Conservation (phyloP, 306 rosid species). For the Fragaria ananassa region DNA sequence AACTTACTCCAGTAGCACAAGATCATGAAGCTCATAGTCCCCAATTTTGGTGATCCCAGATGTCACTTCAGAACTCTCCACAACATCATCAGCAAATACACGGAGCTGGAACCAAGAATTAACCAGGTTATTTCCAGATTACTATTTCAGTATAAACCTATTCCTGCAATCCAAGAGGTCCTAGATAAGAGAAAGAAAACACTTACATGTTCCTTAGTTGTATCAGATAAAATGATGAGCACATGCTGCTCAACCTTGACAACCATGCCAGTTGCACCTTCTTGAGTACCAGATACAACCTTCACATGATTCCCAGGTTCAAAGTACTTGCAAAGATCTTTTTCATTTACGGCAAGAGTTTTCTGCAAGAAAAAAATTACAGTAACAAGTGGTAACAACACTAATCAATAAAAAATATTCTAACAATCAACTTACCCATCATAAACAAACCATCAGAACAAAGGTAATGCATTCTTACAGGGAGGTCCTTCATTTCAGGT, state of each 20-base stretch:
- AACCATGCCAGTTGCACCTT: slow-evolving; percentile 99
- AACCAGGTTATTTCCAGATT: slow-evolving; percentile 21
- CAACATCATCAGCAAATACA: slow-evolving; percentile 98
- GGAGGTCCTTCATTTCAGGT: slow-evolving; percentile 86
- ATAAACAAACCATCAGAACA: slow-evolving; percentile 9
- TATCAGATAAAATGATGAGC: slow-evolving; percentile 87
- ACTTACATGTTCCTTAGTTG: slow-evolving; percentile 96
- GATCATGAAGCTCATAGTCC: slow-evolving; percentile 95
- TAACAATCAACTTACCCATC: neutral
- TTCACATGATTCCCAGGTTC: slow-evolving; percentile 98
- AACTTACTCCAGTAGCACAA: slow-evolving; percentile 86
- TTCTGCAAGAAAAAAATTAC: slow-evolving; percentile 39
- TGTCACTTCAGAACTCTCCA: slow-evolving; percentile 97
- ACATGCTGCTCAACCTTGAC: slow-evolving; percentile 96
- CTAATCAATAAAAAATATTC: neutral
- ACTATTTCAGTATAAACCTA: slow-evolving; percentile 12
- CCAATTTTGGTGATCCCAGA: slow-evolving; percentile 91
- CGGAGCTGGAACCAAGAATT: slow-evolving; percentile 58
- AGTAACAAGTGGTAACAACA: slow-evolving; percentile 17
- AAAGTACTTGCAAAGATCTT: slow-evolving; percentile 92
- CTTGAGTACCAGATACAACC: slow-evolving; percentile 90
- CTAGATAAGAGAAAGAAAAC: slow-evolving; percentile 3
- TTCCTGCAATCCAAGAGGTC: slow-evolving; percentile 1
- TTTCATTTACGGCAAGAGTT: slow-evolving; percentile 81
- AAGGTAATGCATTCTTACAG: slow-evolving; percentile 50